Conservation (phyloP, 176 grass and related monocot species). For the Musa acuminata region DNA sequence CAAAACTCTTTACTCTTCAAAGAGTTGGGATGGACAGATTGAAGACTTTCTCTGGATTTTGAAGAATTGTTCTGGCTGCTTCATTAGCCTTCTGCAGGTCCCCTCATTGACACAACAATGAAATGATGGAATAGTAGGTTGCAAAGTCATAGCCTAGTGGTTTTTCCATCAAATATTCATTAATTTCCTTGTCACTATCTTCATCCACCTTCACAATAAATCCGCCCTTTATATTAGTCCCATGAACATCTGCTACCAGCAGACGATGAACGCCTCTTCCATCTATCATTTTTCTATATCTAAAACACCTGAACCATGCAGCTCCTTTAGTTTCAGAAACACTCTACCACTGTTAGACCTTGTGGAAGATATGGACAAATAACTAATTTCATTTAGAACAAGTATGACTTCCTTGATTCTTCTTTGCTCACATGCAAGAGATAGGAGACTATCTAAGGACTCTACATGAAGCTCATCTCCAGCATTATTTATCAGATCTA, state of each 20-base stretch:
- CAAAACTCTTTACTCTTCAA: not conserved
- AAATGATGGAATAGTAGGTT: constrained; percentile 65
- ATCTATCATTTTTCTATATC: constrained; percentile 25
- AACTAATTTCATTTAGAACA: constrained; percentile 63
- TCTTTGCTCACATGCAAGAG: constrained; percentile 65
- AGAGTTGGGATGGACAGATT: not conserved
- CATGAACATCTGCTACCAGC: constrained; percentile 20
- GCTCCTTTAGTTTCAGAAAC: constrained; percentile 31
- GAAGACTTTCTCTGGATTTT: constrained; percentile 46
- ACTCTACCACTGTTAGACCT: constrained; percentile 23
- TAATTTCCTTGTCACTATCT: constrained; percentile 29
- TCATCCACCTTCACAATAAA: constrained; percentile 12
- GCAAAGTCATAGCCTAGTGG: constrained; percentile 56
- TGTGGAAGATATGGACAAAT: constrained; percentile 37
- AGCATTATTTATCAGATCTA: constrained; percentile 51
- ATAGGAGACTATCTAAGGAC: constrained; percentile 51
- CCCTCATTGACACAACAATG: constrained; percentile 59
- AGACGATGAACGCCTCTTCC: constrained; percentile 20
- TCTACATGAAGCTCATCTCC: constrained; percentile 55
- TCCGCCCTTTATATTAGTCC: constrained; percentile 30
- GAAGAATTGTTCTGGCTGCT: constrained; percentile 67
- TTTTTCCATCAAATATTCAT: constrained; percentile 35
- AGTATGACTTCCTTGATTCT: constrained; percentile 58
- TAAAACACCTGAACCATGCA: constrained; percentile 25
- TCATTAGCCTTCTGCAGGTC: constrained; percentile 54